phyloP scores from a whole-genome alignment of 1,284 basidiomycete species.

The Xerocomus minutiporus region DNA sequence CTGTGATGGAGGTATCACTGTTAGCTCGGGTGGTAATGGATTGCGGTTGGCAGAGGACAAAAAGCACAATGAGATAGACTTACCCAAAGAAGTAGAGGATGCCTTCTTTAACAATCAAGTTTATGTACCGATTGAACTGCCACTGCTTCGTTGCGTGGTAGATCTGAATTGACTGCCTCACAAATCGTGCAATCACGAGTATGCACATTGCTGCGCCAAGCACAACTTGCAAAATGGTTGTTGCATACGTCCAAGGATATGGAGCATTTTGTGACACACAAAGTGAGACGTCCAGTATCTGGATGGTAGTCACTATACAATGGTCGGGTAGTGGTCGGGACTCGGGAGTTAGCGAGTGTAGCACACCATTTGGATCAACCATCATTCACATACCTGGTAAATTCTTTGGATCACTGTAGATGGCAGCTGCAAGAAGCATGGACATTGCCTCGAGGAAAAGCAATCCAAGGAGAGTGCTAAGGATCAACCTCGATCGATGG shows the following conservation, averaged over 20 bases:
- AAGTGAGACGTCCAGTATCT: no score
- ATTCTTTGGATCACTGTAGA: neutral
- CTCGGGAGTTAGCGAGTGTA: neutral
- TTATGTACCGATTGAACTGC: neutral
- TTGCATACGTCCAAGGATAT: no score
- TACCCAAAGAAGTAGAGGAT: slow-evolving; percentile 5
- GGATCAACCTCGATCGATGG: slow-evolving; percentile 1
- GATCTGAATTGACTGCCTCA: slow-evolving; percentile 1
- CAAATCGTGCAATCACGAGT: slow-evolving; percentile 6
- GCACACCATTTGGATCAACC: neutral
- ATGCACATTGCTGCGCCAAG: slow-evolving; percentile 5
- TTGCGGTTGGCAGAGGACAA: neutral
- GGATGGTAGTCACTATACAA: neutral
- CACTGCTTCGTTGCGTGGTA: slow-evolving; percentile 5
- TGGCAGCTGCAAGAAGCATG: neutral
- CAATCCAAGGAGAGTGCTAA: neutral
- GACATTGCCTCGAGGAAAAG: neutral
- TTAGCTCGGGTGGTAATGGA: neutral
- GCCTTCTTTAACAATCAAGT: neutral
- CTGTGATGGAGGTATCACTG: neutral
- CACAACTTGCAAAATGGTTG: neutral
- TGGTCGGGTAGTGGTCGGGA: no score
- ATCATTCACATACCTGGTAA: neutral
- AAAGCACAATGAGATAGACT: neutral
- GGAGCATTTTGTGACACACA: no score